Evolutionary conservation across 352 stramenopile species (phyloP), one percentile per base, ranked within the genome.

Genomic region (Phytopythium montanum): DNA sequence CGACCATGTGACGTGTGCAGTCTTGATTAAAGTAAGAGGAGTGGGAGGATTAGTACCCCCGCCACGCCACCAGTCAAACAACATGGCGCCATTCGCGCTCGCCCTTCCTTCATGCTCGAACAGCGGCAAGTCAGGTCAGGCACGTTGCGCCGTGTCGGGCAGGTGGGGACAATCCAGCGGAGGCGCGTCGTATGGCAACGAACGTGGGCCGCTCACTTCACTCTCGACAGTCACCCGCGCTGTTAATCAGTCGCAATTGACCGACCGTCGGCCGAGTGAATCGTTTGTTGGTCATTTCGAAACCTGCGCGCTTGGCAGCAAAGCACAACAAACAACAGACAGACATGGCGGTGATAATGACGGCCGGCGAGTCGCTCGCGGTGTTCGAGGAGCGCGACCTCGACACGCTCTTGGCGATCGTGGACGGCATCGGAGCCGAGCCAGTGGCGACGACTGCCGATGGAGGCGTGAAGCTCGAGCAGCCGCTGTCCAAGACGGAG

Each of bases 401-500:
- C n/a, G 12, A 16, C n/a, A n/a, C n/a, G 41, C 41, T 48, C 7
- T 7, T 48, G 41, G 41, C 41, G n/a, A 48, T 48, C 7, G 41
- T 28, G n/a, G 19, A 28, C n/a, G 41, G 19, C n/a, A 14, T n/a
- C 8, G 41, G n/a, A 45, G 18, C 39, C 18, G 39, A 45, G 14
- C 2, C 39, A n/a, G 18, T n/a, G 2, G 18, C 10, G 18, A 6
- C 19, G 0, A n/a, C 18, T 23, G 19, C 18, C 18, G 39, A 12
- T n/a, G 5, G 23, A 23, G 39, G 1, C 39, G 12, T 8, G 13
- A 28, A 26, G 1, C n/a, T 4, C 26, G n/a, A 48, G 9, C 5
- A 21, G n/a, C 41, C 41, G 7, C n/a, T 48, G 41, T 55, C 49
- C 28, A 55, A 44, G 19, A 28, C 18, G 16, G 49, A 55, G 49